These are phyloP conservation scores for Geosmithia putterillii DNA, from an alignment of 2,329 filamentous ascomycete species.

Conservation along the genomic window DNA sequence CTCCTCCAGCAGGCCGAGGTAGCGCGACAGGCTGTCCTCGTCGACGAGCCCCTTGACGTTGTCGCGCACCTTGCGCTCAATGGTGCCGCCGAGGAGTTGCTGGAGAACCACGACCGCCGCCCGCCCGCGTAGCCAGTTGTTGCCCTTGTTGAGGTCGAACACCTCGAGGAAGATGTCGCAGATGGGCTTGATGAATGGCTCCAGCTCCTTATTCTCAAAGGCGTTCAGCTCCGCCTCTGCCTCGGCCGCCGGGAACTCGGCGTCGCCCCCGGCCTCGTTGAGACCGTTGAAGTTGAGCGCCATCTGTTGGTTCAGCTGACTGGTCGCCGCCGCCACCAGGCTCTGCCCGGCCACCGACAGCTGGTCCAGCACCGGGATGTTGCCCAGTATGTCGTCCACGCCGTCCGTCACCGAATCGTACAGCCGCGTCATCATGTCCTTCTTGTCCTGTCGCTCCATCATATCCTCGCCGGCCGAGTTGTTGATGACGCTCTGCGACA, in stretches of 20 bases:
- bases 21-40: conserved; percentile 67
- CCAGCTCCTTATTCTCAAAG: conserved; percentile 78
- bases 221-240: conserved; percentile 90
- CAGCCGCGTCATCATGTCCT: conserved; percentile 83
- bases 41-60: conserved; percentile 60
- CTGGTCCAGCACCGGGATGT: conserved; percentile 90
- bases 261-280: conserved; percentile 28
- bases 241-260: conserved; percentile 48
- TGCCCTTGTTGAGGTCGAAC: conserved; percentile 88
- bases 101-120: conserved; percentile 95
- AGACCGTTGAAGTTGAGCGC: conserved; percentile 33
- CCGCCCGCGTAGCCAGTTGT: conserved; percentile 92
- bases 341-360: conserved; percentile 88
- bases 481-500: conserved; percentile 80
- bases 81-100: conserved; percentile 87
- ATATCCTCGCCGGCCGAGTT: conserved; percentile 47
- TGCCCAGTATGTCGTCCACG: conserved; percentile 95
- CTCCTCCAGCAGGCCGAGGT: conserved; percentile 61
- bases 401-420: conserved; percentile 97
- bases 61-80: conserved; percentile 90
- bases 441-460: conserved; percentile 52
- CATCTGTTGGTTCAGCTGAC: conserved; percentile 44
- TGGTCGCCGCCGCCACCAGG: conserved; percentile 65
- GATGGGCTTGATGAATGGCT: conserved; percentile 96
- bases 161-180: conserved; percentile 95